These are phyloP conservation scores for Ophiorrhiza pumila DNA, from an alignment of 257 asterid genomes.

Conservation along the genomic window DNA sequence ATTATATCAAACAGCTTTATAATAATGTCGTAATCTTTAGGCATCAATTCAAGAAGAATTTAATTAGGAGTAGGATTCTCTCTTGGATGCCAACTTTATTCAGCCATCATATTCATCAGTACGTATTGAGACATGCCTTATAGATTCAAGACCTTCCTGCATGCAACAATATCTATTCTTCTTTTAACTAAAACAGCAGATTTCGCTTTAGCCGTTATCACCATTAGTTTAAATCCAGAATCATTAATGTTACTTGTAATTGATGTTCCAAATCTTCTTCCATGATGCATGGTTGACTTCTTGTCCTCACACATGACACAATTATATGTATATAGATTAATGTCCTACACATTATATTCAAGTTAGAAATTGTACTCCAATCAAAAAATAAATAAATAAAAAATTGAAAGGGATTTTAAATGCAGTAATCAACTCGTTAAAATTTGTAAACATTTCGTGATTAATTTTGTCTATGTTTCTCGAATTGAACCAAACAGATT, in stretches of 20 bases:
- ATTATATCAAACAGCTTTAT: background rate
- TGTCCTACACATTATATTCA: too few species aligned
- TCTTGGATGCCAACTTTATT: slow-evolving; percentile 3
- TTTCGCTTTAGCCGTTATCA: background rate
- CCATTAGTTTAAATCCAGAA: background rate
- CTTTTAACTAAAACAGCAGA: too few species aligned
- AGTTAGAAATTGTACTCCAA: too few species aligned
- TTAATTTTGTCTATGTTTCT: too few species aligned
- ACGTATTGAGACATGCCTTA: too few species aligned
- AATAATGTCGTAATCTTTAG: slow-evolving; percentile 14
- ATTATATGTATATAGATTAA: too few species aligned
- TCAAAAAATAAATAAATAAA: background rate
- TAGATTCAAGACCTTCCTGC: too few species aligned
- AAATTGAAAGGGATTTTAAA: too few species aligned
- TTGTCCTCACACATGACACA: background rate
- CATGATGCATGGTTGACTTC: background rate
- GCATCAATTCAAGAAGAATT: slow-evolving; percentile 12
- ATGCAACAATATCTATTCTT: too few species aligned
- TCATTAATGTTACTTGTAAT: background rate
- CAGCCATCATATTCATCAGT: slow-evolving; percentile 15
- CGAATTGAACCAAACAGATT: too few species aligned
- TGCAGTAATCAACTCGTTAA: too few species aligned
- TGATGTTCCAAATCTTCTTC: background rate
- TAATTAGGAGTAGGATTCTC: background rate
- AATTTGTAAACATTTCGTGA: too few species aligned